Percentiles rank a stretch among this genome's conserved stretches.
Evolutionary conservation across 352 stramenopile species (phyloP).

Genomic region (Thalassiosira exigua): DNA sequence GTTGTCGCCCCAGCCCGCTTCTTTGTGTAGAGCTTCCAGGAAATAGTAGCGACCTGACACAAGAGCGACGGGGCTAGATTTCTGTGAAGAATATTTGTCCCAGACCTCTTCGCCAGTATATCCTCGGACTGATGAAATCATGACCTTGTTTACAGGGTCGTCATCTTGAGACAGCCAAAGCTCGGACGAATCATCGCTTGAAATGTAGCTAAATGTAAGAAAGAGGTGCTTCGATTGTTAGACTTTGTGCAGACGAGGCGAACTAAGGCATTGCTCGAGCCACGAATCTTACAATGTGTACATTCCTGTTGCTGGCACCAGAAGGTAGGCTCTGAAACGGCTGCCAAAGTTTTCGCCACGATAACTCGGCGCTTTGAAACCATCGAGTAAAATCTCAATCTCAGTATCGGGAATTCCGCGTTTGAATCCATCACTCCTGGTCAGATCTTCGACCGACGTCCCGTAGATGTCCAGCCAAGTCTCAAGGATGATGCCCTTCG

Average conservation of each 20-base stretch:
- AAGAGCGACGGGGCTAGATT: slow-evolving; percentile 14
- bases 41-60: slow-evolving; percentile 7
- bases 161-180: slow-evolving; percentile 12
- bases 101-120: not conserved
- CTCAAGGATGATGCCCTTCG: no score
- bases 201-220: no score
- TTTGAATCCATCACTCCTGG: no score
- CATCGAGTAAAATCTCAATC: no score
- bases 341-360: slow-evolving; percentile 4
- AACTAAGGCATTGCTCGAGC: no score
- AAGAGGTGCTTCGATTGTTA: no score
- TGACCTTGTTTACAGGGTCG: not conserved
- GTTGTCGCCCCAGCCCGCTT: not conserved
- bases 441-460: no score
- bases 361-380: no score
- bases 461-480: no score
- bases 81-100: slow-evolving; percentile 21
- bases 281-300: no score
- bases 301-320: slow-evolving; percentile 1
- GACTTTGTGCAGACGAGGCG: no score
- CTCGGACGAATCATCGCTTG: slow-evolving; percentile 12
- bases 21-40: slow-evolving; percentile 18
- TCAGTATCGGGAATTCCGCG: no score
- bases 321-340: slow-evolving; percentile 16
- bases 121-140: not conserved